Evolutionary conservation across 1,284 basidiomycete species (phyloP).

Genomic region (Quambalaria eucalypti): DNA sequence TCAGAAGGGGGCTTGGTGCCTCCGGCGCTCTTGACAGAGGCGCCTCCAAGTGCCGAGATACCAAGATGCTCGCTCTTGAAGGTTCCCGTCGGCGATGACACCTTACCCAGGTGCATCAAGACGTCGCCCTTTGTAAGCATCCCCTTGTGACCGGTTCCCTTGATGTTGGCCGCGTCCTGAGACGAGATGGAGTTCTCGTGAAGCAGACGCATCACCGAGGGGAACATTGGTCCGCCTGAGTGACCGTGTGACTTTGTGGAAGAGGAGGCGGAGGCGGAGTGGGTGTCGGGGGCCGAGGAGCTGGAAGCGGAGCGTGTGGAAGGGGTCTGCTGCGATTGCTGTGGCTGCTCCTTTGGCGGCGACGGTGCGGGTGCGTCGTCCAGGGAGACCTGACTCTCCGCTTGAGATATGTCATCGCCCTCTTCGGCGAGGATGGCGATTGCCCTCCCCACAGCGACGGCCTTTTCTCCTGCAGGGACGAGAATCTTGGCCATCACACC

Average conservation of each 20-base stretch:
- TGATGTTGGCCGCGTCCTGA: slow-evolving; percentile 44
- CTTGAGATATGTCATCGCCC: slow-evolving; percentile 47
- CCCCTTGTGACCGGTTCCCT: slow-evolving; percentile 48
- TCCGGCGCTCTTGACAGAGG: background rate
- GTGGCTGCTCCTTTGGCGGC: background rate
- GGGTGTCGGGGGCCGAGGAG: slow-evolving; percentile 11
- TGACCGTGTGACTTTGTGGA: slow-evolving; percentile 14
- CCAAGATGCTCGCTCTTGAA: slow-evolving; percentile 24
- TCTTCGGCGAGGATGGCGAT: slow-evolving; percentile 50
- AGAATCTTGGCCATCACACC: slow-evolving; percentile 49
- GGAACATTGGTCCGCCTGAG: slow-evolving; percentile 32
- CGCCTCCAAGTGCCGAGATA: slow-evolving; percentile 25
- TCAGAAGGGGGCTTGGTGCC: too few relatives aligned
- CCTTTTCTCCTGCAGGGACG: slow-evolving; percentile 38
- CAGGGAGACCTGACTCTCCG: slow-evolving; percentile 31
- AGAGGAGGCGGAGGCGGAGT: slow-evolving; percentile 11
- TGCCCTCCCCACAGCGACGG: slow-evolving; percentile 45
- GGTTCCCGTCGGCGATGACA: slow-evolving; percentile 29
- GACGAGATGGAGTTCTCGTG: slow-evolving; percentile 32
- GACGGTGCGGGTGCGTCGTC: background rate
- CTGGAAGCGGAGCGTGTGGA: slow-evolving; percentile 14
- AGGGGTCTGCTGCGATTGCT: slow-evolving; percentile 13
- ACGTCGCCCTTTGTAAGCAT: slow-evolving; percentile 50
- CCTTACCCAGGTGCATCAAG: slow-evolving; percentile 45
- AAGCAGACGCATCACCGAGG: slow-evolving; percentile 46